Conservation (phyloP, 192 early-diverging fungal species). For the Helicostylum pulchrum region DNA sequence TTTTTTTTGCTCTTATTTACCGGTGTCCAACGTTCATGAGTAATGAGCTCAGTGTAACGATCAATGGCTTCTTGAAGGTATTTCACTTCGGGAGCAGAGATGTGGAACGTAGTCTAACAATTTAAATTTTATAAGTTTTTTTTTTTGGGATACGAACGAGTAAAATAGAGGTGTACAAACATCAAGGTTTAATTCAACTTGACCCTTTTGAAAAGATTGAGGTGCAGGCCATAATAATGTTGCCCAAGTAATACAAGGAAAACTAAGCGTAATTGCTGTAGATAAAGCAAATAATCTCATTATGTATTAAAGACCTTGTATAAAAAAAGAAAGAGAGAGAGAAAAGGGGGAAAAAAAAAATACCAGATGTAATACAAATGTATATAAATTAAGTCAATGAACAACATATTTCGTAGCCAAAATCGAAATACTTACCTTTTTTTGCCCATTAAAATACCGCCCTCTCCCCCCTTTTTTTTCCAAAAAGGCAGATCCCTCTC, state of each 20-base stretch:
- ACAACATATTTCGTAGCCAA: neutral
- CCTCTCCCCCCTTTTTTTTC: neutral
- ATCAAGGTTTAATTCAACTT: constrained; percentile 13
- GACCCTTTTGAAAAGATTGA: constrained; percentile 17
- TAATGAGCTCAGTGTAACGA: constrained; percentile 33
- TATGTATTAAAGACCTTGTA: too few relatives aligned
- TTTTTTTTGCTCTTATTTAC: constrained; percentile 15
- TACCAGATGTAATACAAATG: too few relatives aligned
- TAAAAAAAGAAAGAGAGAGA: too few relatives aligned
- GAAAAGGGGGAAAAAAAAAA: too few relatives aligned
- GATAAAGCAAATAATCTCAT: too few relatives aligned
- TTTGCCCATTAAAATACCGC: neutral
- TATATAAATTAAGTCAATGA: neutral
- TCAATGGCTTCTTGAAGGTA: constrained; percentile 26
- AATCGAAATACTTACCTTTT: neutral
- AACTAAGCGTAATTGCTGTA: too few relatives aligned
- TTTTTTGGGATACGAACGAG: too few relatives aligned
- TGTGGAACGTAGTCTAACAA: constrained; percentile 24
- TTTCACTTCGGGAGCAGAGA: constrained; percentile 19
- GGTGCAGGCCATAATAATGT: constrained; percentile 24
- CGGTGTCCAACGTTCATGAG: constrained; percentile 32
- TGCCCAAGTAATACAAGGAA: too few relatives aligned
- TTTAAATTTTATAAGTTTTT: neutral
- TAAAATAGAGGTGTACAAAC: neutral
- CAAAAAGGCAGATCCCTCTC: neutral